Conservation (phyloP, 768 basidiomycete genomes). For the Russula emetica region DNA sequence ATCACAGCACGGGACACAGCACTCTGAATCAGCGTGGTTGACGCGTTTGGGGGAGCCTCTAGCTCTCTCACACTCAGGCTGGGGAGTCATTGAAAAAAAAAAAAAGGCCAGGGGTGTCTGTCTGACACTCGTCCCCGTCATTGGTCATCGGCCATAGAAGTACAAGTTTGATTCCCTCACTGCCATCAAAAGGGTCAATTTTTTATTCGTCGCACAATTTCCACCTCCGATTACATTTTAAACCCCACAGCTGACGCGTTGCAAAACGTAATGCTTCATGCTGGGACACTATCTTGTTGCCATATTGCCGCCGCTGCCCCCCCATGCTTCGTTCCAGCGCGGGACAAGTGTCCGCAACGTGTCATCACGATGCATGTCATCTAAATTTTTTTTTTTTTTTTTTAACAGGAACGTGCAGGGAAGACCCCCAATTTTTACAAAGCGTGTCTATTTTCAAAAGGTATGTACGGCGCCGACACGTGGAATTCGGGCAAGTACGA, state of each 20-base stretch:
- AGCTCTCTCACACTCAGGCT: too few relatives aligned
- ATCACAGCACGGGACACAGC: slow-evolving; percentile 13
- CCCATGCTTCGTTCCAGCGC: slow-evolving; percentile 14
- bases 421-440: slow-evolving; percentile 9
- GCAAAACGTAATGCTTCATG: slow-evolving; percentile 28
- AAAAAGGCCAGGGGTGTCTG: slow-evolving; percentile 7
- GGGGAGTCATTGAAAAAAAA: too few relatives aligned
- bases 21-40: slow-evolving; percentile 15
- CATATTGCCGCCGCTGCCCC: slow-evolving; percentile 18
- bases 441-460: slow-evolving; percentile 10
- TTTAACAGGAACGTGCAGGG: slow-evolving; percentile 12
- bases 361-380: slow-evolving; percentile 13
- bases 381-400: slow-evolving; percentile 7
- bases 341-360: slow-evolving; percentile 16
- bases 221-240: slow-evolving; percentile 25
- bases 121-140: not conserved
- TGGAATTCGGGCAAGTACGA: slow-evolving; percentile 10
- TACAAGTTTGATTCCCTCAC: slow-evolving; percentile 19
- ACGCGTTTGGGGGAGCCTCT: slow-evolving; percentile 11
- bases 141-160: slow-evolving; percentile 18
- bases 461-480: slow-evolving; percentile 9
- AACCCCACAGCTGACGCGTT: slow-evolving; percentile 19
- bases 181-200: slow-evolving; percentile 18
- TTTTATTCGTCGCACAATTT: slow-evolving; percentile 23
- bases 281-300: slow-evolving; percentile 22